phyloP scores from a whole-genome alignment of 2,329 filamentous ascomycete species.

The Epichloe sp. region DNA sequence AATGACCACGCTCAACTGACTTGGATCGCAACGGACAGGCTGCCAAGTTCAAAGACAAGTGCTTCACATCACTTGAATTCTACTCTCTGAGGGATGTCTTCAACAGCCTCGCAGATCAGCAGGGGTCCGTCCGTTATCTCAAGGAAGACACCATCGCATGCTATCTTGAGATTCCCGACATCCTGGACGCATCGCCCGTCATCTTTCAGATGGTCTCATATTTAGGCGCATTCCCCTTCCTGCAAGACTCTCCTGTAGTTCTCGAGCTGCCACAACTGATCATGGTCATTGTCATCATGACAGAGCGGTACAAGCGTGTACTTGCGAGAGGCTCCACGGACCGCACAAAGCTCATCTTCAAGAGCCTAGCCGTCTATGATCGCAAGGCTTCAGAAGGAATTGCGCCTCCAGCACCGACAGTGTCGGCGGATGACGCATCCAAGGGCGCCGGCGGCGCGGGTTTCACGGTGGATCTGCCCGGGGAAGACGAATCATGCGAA shows the following conservation, averaged over 20 bases:
- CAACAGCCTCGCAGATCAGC: slow-evolving; percentile 51
- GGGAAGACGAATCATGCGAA: slow-evolving; percentile 31
- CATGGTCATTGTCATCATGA: slow-evolving; percentile 61
- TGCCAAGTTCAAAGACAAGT: slow-evolving; percentile 52
- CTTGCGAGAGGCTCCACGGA: slow-evolving; percentile 44
- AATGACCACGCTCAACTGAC: neutral
- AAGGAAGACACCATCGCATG: slow-evolving; percentile 55
- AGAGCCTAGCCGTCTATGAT: slow-evolving; percentile 60
- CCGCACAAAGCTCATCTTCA: slow-evolving; percentile 53
- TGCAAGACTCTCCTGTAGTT: slow-evolving; percentile 56
- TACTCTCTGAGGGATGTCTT: slow-evolving; percentile 66
- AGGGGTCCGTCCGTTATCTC: slow-evolving; percentile 49
- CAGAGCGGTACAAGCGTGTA: slow-evolving; percentile 53
- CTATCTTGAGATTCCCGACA: slow-evolving; percentile 62
- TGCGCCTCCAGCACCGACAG: neutral
- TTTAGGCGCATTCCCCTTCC: slow-evolving; percentile 60
- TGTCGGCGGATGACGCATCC: slow-evolving; percentile 2
- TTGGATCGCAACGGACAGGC: slow-evolving; percentile 27
- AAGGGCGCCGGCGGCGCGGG: slow-evolving; percentile 15
- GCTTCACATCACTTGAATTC: slow-evolving; percentile 58
- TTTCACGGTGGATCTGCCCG: slow-evolving; percentile 33
- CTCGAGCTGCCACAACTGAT: slow-evolving; percentile 57
- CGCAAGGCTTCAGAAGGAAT: slow-evolving; percentile 31
- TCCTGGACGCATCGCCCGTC: slow-evolving; percentile 52
- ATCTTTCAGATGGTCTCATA: slow-evolving; percentile 61